phyloP scores from a whole-genome alignment of 257 asterid species.

The Fraxinus quadrangulata region DNA sequence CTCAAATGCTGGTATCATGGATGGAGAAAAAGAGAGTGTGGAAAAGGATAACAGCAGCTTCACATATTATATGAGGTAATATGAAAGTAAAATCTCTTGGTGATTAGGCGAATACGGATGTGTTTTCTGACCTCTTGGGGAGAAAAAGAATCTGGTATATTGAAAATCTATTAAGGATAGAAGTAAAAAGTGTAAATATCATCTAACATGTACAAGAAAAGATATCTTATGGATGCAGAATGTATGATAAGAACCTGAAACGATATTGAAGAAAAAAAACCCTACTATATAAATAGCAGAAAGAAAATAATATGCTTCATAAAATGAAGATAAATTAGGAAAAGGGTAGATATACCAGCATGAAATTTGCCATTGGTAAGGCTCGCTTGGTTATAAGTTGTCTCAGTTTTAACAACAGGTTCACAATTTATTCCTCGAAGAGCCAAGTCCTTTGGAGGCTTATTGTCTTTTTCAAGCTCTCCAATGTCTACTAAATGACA shows the following conservation, averaged over 20 bases:
- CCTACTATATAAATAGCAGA: slow-evolving; percentile 18
- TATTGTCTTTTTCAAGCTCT: slow-evolving; percentile 48
- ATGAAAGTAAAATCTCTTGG: not conserved
- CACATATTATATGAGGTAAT: not conserved
- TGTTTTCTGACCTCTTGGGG: slow-evolving; percentile 13
- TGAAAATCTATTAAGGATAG: not conserved
- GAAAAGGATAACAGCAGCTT: slow-evolving; percentile 19
- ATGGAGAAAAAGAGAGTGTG: slow-evolving; percentile 17
- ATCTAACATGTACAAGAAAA: not conserved
- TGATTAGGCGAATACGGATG: not conserved
- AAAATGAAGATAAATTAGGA: slow-evolving; percentile 26
- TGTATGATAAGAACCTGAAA: slow-evolving; percentile 2
- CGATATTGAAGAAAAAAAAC: slow-evolving; percentile 2
- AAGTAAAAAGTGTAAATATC: slow-evolving; percentile 15
- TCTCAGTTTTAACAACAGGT: slow-evolving; percentile 31
- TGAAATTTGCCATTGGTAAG: slow-evolving; percentile 28
- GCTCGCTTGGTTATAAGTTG: slow-evolving; percentile 25
- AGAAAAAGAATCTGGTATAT: slow-evolving; percentile 10
- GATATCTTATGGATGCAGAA: slow-evolving; percentile 21
- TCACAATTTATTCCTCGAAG: slow-evolving; percentile 32
- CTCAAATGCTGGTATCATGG: slow-evolving; percentile 10
- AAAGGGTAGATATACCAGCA: slow-evolving; percentile 45
- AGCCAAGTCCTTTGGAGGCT: slow-evolving; percentile 37
- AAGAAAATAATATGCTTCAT: slow-evolving; percentile 16
- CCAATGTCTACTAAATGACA: slow-evolving; percentile 77